Percentiles rank a stretch among this genome's conserved stretches.
Conservation (phyloP, 2,329 filamentous ascomycete species). For the Grosmannia penicillata region DNA sequence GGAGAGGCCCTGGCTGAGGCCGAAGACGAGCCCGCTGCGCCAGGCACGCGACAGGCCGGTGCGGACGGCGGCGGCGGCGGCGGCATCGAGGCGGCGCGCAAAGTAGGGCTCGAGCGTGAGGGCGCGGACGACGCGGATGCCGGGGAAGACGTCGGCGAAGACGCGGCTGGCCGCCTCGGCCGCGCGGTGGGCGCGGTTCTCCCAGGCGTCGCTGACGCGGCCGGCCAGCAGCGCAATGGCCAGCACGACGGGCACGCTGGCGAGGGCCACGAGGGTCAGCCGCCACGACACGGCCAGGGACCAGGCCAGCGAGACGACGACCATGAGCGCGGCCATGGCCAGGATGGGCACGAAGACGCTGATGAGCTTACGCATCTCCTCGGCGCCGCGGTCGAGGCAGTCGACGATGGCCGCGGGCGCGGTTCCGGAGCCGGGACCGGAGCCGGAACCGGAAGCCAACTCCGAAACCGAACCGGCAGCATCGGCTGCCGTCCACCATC, state of each 20-base stretch:
- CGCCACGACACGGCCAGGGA: conserved; percentile 63
- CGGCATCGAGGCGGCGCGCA: conserved; percentile 40
- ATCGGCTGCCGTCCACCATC: conserved; percentile 45
- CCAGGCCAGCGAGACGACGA: conserved; percentile 57
- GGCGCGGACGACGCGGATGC: conserved; percentile 64
- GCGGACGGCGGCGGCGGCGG: conserved; percentile 34
- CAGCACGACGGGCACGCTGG: conserved; percentile 55
- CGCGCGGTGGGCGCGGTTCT: conserved; percentile 49
- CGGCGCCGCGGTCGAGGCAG: conserved; percentile 64
- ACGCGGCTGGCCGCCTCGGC: conserved; percentile 45
- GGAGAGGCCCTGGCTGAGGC: conserved; percentile 58
- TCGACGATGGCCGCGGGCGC: no score
- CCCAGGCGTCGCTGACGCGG: conserved; percentile 54
- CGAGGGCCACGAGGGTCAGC: conserved; percentile 61
- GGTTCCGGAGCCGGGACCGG: no score
- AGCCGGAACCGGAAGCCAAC: no score
- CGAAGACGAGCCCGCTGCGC: conserved; percentile 58
- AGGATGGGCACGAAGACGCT: conserved; percentile 61
- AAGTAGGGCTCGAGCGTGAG: conserved; percentile 65
- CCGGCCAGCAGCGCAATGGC: conserved; percentile 51
- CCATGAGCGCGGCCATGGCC: conserved; percentile 52
- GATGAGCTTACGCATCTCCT: conserved; percentile 75
- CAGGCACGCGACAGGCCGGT: conserved; percentile 52
- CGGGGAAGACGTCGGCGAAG: conserved; percentile 61
- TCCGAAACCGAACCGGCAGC: conserved; percentile 35